phyloP scores from a whole-genome alignment of 2,329 filamentous ascomycete species.

The Xylariaceae sp. region DNA sequence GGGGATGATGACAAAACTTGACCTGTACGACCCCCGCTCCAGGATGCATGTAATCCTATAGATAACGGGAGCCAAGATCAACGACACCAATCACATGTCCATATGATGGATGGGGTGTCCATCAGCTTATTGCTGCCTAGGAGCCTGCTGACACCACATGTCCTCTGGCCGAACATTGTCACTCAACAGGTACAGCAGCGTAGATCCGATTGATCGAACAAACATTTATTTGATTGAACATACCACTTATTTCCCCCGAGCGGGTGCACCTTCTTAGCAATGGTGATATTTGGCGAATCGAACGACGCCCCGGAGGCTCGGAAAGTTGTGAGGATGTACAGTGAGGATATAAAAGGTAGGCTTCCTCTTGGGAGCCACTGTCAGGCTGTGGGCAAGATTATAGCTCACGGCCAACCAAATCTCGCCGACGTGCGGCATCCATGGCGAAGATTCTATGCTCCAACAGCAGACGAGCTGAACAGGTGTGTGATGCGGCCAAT shows the following conservation, averaged over 20 bases:
- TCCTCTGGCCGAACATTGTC: too few species aligned
- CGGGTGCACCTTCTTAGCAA: too few species aligned
- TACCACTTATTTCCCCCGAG: too few species aligned
- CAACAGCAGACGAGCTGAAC: slow-evolving; percentile 1
- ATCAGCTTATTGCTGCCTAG: background rate
- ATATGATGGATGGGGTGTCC: too few species aligned
- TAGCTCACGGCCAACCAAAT: slow-evolving; percentile 1
- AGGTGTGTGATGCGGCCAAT: slow-evolving; percentile 4
- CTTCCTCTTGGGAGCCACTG: slow-evolving; percentile 1
- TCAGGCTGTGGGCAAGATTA: slow-evolving; percentile 2
- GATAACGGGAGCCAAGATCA: too few species aligned
- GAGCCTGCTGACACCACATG: background rate
- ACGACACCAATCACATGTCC: too few species aligned
- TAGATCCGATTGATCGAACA: too few species aligned
- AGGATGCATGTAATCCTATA: too few species aligned
- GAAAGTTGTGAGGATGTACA: slow-evolving; percentile 12
- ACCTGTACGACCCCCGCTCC: too few species aligned
- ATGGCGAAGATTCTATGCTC: slow-evolving; percentile 13
- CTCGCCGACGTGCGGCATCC: background rate
- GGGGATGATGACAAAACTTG: too few species aligned
- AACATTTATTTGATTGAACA: too few species aligned
- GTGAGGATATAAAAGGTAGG: slow-evolving; percentile 8
- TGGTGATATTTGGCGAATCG: background rate
- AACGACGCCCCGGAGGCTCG: slow-evolving; percentile 8
- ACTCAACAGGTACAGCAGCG: too few species aligned